Conservation (phyloP, 2,329 filamentous ascomycete genomes). For the Berkeleyomyces rouxiae region DNA sequence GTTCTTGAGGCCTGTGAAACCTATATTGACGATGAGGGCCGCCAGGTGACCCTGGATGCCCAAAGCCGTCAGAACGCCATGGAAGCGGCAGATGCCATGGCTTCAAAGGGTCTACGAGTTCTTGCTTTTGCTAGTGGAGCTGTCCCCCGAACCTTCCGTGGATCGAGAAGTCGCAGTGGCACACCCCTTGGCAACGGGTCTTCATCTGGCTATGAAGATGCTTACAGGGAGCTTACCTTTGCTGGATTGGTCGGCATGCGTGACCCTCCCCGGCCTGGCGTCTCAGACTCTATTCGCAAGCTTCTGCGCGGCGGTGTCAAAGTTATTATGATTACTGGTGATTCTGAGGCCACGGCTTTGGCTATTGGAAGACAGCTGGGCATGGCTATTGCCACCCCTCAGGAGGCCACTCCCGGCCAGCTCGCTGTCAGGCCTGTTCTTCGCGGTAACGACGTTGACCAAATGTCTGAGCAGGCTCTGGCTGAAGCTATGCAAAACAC, state of each 20-base stretch:
- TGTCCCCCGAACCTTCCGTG: constrained; percentile 31
- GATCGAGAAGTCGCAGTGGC: constrained; percentile 23
- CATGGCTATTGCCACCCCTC: constrained; percentile 56
- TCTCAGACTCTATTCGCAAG: constrained; percentile 73
- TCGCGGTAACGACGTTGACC: constrained; percentile 79
- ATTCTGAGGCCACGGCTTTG: constrained; percentile 84
- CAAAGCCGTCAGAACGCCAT: constrained; percentile 55
- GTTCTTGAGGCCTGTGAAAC: constrained; percentile 77
- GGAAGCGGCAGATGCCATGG: constrained; percentile 71
- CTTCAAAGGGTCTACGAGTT: constrained; percentile 73
- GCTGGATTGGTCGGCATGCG: constrained; percentile 93
- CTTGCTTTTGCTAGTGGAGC: constrained; percentile 83
- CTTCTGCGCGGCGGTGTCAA: constrained; percentile 89
- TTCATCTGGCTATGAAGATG: constrained; percentile 44
- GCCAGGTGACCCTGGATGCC: constrained; percentile 72
- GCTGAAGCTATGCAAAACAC: constrained; percentile 72
- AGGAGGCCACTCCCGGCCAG: constrained; percentile 34
- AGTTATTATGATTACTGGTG: constrained; percentile 98
- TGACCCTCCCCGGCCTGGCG: constrained; percentile 80
- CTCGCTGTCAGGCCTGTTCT: constrained; percentile 55
- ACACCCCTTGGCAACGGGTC: constrained; percentile 26
- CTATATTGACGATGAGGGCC: constrained; percentile 71
- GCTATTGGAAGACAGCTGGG: constrained; percentile 92
- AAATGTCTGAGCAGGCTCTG: constrained; percentile 73
- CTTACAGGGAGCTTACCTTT: constrained; percentile 73